Evolutionary conservation across 2,329 filamentous ascomycete species (phyloP).

Genomic region (Hypoxylon sp.): DNA sequence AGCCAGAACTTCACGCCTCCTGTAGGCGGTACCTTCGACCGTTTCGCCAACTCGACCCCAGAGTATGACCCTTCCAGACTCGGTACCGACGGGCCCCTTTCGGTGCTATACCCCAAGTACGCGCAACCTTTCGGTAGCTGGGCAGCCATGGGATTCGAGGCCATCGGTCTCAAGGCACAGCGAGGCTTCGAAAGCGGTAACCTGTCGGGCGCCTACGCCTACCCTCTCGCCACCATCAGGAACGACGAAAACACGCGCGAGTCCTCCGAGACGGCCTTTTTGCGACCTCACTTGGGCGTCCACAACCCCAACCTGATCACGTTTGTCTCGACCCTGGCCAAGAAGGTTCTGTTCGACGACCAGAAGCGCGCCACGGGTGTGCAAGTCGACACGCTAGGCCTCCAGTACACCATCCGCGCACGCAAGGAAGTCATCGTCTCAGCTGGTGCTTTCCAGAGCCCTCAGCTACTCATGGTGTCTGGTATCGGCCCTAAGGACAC

Average conservation of each 20-base stretch:
- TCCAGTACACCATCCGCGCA: slow-evolving; percentile 49
- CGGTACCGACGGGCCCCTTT: slow-evolving; percentile 56
- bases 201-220: slow-evolving; percentile 57
- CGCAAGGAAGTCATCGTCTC: slow-evolving; percentile 59
- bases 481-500: slow-evolving; percentile 57
- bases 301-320: slow-evolving; percentile 22
- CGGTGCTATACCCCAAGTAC: slow-evolving; percentile 61
- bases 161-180: slow-evolving; percentile 57
- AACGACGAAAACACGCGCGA: slow-evolving; percentile 51
- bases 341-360: slow-evolving; percentile 61
- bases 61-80: slow-evolving; percentile 53
- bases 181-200: slow-evolving; percentile 60
- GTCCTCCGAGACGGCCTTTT: slow-evolving; percentile 53
- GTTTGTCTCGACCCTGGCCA: slow-evolving; percentile 57
- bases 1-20: slow-evolving; percentile 48
- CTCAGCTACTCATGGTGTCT: slow-evolving; percentile 60
- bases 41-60: slow-evolving; percentile 50
- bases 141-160: slow-evolving; percentile 57
- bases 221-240: slow-evolving; percentile 52
- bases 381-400: slow-evolving; percentile 40
- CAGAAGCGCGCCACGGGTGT: slow-evolving; percentile 56
- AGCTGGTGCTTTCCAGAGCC: slow-evolving; percentile 59
- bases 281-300: slow-evolving; percentile 13
- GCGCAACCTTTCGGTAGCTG: slow-evolving; percentile 59
- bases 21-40: slow-evolving; percentile 35